These are phyloP conservation scores for Lachnum nothofagi DNA, from an alignment of 2,329 filamentous ascomycete genomes.

Conservation along the genomic window DNA sequence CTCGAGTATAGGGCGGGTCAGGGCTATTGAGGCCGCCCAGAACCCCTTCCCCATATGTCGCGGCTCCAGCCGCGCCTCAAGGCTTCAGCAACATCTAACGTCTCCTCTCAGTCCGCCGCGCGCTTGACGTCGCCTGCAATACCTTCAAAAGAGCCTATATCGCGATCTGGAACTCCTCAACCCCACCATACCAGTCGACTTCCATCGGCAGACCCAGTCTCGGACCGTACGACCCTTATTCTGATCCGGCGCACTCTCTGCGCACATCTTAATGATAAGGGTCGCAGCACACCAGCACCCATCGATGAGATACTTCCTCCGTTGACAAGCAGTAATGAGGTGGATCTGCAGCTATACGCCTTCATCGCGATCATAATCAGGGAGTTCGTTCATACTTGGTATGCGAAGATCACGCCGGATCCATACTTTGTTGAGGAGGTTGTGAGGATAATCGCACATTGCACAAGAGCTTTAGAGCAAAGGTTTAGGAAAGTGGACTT, in stretches of 20 bases:
- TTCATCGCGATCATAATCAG: constrained; percentile 83
- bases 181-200: constrained; percentile 32
- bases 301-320: constrained; percentile 82
- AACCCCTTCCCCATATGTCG: constrained; percentile 6
- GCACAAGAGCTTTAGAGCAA: constrained; percentile 80
- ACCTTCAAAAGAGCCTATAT: constrained; percentile 12
- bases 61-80: constrained; percentile 32
- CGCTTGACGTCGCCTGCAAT: constrained; percentile 5
- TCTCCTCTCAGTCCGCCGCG: constrained; percentile 19
- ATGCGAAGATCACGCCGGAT: constrained; percentile 85
- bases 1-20: not conserved
- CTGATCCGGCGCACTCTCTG: constrained; percentile 82
- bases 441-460: constrained; percentile 86
- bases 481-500: constrained; percentile 76
- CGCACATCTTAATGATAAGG: constrained; percentile 60
- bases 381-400: constrained; percentile 91
- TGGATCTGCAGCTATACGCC: constrained; percentile 89
- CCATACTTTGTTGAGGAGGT: constrained; percentile 83
- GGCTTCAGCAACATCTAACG: constrained; percentile 34
- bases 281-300: constrained; percentile 47
- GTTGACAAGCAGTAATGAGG: constrained; percentile 87
- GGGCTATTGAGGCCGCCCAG: not conserved
- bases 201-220: constrained; percentile 49
- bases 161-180: constrained; percentile 15
- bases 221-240: constrained; percentile 71